Conservation (phyloP, 2,329 filamentous ascomycete species). For the Penicillium sp. region DNA sequence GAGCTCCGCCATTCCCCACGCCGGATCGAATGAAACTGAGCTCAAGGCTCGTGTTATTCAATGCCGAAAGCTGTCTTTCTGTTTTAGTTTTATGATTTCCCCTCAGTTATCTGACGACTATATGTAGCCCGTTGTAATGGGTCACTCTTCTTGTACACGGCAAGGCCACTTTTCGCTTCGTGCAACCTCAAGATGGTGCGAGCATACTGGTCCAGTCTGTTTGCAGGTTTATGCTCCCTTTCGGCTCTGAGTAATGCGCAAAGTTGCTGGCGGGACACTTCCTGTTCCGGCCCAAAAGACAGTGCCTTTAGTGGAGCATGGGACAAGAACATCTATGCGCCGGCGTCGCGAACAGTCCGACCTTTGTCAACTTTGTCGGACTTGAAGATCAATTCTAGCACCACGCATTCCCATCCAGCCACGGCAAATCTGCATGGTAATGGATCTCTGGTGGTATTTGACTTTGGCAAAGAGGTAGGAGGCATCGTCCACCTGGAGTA, state of each 20-base stretch:
- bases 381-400: slow-evolving; percentile 24
- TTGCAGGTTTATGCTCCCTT: slow-evolving; percentile 18
- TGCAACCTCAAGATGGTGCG: slow-evolving; percentile 12
- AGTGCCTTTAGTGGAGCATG: slow-evolving; percentile 57
- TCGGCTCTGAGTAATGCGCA: slow-evolving; percentile 15
- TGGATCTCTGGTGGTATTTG: slow-evolving; percentile 55
- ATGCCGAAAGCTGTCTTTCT: slow-evolving; percentile 3
- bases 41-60: slow-evolving; percentile 8
- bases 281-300: slow-evolving; percentile 51
- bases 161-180: background rate
- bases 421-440: slow-evolving; percentile 43
- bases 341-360: slow-evolving; percentile 50
- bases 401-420: slow-evolving; percentile 31
- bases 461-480: slow-evolving; percentile 60
- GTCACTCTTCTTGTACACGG: background rate
- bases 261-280: slow-evolving; percentile 56
- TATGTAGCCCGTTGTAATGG: slow-evolving; percentile 3
- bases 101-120: background rate
- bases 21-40: background rate
- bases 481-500: slow-evolving; percentile 56
- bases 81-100: background rate
- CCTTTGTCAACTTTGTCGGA: slow-evolving; percentile 47
- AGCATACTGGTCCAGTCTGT: slow-evolving; percentile 6
- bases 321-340: slow-evolving; percentile 59
- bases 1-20: background rate